A percentile compares a stretch with the other conserved stretches of the same genome.
Evolutionary conservation across 805 yeast genomes (phyloP).

Genomic region (Lipomyces spencermartinsiae): DNA sequence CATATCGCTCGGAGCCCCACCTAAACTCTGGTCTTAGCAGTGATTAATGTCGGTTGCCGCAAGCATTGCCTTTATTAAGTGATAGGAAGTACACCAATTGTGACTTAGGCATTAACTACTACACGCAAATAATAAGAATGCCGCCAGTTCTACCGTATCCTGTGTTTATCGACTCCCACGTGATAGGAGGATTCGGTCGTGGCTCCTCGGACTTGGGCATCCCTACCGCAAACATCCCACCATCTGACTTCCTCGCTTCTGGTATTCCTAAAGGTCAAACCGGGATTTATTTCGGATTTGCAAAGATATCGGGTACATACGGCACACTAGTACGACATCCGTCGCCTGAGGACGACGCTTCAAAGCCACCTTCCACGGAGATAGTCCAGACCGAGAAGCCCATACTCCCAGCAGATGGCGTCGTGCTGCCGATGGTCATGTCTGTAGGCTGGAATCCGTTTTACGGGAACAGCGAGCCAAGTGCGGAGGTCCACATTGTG

Average conservation of each 20-base stretch:
- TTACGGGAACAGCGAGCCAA: constrained; percentile 75
- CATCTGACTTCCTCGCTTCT: constrained; percentile 56
- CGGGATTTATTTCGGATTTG: constrained; percentile 93
- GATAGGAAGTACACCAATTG: background rate
- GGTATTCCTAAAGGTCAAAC: constrained; percentile 55
- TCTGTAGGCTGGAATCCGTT: constrained; percentile 96
- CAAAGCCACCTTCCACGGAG: constrained; percentile 48
- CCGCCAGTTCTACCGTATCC: constrained; percentile 49
- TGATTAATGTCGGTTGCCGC: background rate
- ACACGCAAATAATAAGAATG: constrained; percentile 10
- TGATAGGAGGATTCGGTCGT: constrained; percentile 88
- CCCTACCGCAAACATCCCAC: constrained; percentile 62
- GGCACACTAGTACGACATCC: constrained; percentile 25
- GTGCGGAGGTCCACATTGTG: constrained; percentile 84
- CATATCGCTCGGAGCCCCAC: background rate
- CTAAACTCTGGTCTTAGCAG: too few relatives aligned
- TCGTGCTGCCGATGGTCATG: constrained; percentile 84
- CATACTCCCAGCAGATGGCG: constrained; percentile 42
- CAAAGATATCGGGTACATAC: constrained; percentile 46
- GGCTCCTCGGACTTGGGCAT: constrained; percentile 93
- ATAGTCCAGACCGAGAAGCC: constrained; percentile 69
- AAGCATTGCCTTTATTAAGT: background rate
- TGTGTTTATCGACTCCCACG: constrained; percentile 45
- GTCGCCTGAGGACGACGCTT: constrained; percentile 9
- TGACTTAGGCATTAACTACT: background rate